Evolutionary conservation across 257 asterid genomes (phyloP).

Genomic region (Knoxia roxburghii): DNA sequence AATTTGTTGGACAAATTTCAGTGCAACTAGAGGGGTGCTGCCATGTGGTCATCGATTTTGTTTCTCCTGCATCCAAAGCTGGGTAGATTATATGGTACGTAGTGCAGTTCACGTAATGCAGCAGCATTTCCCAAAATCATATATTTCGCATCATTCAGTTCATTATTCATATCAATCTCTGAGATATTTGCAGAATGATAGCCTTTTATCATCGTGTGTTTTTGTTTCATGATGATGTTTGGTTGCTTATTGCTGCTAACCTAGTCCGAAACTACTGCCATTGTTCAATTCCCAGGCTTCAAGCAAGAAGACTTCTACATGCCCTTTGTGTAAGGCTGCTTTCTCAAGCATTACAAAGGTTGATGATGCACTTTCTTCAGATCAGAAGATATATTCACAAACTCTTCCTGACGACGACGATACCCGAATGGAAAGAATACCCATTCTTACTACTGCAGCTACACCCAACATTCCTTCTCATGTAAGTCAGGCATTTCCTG

Average conservation of each 20-base stretch:
- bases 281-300: constrained; percentile 33
- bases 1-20: constrained; percentile 84
- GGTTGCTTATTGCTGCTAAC: neutral
- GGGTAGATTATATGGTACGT: constrained; percentile 72
- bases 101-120: constrained; percentile 2
- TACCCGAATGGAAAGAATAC: constrained; percentile 34
- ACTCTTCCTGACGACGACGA: constrained; percentile 43
- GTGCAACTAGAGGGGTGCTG: constrained; percentile 75
- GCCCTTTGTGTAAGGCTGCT: constrained; percentile 88
- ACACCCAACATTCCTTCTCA: constrained; percentile 26
- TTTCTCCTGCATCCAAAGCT: constrained; percentile 70
- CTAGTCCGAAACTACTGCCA: neutral
- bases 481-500: constrained; percentile 34
- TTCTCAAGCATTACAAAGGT: constrained; percentile 67
- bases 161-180: neutral
- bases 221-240: neutral
- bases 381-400: constrained; percentile 89
- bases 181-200: neutral
- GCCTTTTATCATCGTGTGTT: neutral
- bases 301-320: constrained; percentile 48
- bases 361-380: constrained; percentile 60
- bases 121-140: neutral
- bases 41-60: constrained; percentile 96
- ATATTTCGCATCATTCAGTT: neutral
- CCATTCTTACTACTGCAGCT: constrained; percentile 52